A percentile compares a stretch with the other conserved stretches of the same genome.
These are phyloP conservation scores for Phytophthora pluvialis DNA, from an alignment of 352 stramenopile species.

Conservation along the genomic window DNA sequence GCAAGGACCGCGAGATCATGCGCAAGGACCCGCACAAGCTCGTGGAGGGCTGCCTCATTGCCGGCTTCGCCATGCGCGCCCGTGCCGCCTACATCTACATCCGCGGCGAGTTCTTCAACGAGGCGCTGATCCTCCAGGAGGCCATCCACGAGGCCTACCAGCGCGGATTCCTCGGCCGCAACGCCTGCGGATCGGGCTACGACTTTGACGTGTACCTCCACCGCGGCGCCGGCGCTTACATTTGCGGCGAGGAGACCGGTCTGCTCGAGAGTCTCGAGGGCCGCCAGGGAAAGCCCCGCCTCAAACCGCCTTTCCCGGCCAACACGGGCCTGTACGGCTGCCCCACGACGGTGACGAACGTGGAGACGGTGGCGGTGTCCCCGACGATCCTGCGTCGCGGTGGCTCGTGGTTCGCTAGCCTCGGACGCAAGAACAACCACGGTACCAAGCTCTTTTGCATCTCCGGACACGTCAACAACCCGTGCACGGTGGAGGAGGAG, in stretches of 20 bases:
- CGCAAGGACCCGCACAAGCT: constrained; percentile 99
- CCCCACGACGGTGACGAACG: constrained; percentile 99
- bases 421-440: constrained; percentile 98
- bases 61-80: constrained; percentile 98
- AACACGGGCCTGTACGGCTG: constrained; percentile 99
- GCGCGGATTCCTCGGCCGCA: constrained; percentile 95
- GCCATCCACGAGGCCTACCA: constrained; percentile 99
- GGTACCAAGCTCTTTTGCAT: constrained; percentile 99
- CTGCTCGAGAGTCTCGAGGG: constrained; percentile 98
- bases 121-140: constrained; percentile 97
- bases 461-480: constrained; percentile 99
- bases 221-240: constrained; percentile 98
- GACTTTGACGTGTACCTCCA: constrained; percentile 99
- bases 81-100: constrained; percentile 99
- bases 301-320: constrained; percentile 99
- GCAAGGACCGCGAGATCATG: constrained; percentile 99
- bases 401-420: constrained; percentile 95
- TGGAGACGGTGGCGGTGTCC: constrained; percentile 98
- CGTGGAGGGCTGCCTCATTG: constrained; percentile 97
- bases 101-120: constrained; percentile 99
- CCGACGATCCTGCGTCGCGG: constrained; percentile 98
- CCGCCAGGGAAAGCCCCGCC: constrained; percentile 96
- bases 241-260: constrained; percentile 99
- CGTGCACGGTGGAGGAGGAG: constrained; percentile 98
- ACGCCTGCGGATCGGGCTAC: constrained; percentile 98